Conservation (phyloP, 2,329 filamentous ascomycete genomes). For the Tolypocladium ovalisporum region DNA sequence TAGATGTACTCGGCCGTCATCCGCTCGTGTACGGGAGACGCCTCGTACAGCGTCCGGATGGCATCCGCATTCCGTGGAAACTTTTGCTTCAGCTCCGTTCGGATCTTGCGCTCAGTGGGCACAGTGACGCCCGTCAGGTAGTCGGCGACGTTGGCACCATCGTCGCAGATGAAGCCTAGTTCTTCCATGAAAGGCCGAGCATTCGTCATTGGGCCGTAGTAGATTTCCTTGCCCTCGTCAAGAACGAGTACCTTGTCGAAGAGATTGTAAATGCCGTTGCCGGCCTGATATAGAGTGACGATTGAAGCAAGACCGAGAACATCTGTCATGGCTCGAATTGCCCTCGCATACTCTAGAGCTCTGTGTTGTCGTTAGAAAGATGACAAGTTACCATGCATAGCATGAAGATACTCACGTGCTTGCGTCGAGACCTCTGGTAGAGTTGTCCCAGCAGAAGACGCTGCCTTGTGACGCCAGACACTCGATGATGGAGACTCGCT, state of each 20-base stretch:
- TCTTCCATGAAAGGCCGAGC: constrained; percentile 55
- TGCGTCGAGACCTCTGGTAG: constrained; percentile 54
- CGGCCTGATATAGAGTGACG: constrained; percentile 59
- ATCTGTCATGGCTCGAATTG: constrained; percentile 53
- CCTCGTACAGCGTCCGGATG: constrained; percentile 39
- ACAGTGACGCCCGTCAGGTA: constrained; percentile 56
- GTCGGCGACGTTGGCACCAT: constrained; percentile 54
- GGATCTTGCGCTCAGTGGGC: constrained; percentile 57
- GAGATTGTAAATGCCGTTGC: constrained; percentile 57
- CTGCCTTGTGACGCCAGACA: constrained; percentile 45
- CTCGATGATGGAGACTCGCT: constrained; percentile 60
- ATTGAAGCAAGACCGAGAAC: constrained; percentile 48
- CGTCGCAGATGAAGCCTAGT: constrained; percentile 50
- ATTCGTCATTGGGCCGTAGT: constrained; percentile 47
- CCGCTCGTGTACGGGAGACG: constrained; percentile 33
- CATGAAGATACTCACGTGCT: constrained; percentile 32
- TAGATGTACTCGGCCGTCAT: constrained; percentile 49
- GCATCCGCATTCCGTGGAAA: constrained; percentile 34
- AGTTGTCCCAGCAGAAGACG: constrained; percentile 59
- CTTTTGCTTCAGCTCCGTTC: constrained; percentile 20
- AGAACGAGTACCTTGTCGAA: constrained; percentile 63
- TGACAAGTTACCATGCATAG: neutral
- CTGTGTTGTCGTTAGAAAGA: constrained; percentile 9
- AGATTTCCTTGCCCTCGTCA: constrained; percentile 55
- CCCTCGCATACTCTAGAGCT: constrained; percentile 49